These are phyloP conservation scores for Talaromyces sp. DNA, from an alignment of 2,329 filamentous ascomycete genomes.

Conservation along the genomic window DNA sequence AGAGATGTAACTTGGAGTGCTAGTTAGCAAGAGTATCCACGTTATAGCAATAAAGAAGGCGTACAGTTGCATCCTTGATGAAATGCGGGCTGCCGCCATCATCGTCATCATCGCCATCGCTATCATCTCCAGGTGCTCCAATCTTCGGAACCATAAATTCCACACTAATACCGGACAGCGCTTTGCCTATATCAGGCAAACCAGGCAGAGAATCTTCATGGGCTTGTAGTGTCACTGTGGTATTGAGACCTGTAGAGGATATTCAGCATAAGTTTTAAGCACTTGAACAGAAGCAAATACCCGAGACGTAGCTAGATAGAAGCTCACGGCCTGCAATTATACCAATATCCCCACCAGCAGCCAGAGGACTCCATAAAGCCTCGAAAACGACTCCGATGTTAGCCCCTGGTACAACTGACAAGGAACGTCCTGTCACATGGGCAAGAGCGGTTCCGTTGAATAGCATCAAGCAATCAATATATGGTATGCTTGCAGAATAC, in stretches of 20 bases:
- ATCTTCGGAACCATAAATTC: slow-evolving; percentile 70
- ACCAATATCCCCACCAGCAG: slow-evolving; percentile 59
- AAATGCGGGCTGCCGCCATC: slow-evolving; percentile 60
- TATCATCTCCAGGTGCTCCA: slow-evolving; percentile 50
- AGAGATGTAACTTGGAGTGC: slow-evolving; percentile 61
- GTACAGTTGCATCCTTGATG: slow-evolving; percentile 72
- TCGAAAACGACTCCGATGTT: slow-evolving; percentile 68
- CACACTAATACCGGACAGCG: slow-evolving; percentile 68
- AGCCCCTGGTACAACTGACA: slow-evolving; percentile 63
- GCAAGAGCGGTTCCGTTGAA: slow-evolving; percentile 72
- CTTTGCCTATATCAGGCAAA: slow-evolving; percentile 67
- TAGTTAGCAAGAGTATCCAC: slow-evolving; percentile 17
- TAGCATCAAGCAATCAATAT: slow-evolving; percentile 69
- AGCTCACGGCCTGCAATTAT: slow-evolving; percentile 65
- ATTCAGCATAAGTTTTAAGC: not conserved
- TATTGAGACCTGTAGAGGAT: slow-evolving; percentile 63
- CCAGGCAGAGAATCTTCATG: slow-evolving; percentile 71
- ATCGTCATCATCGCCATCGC: slow-evolving; percentile 37
- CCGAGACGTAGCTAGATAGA: slow-evolving; percentile 82
- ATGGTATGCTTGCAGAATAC: slow-evolving; percentile 80
- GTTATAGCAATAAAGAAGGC: slow-evolving; percentile 20
- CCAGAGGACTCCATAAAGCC: slow-evolving; percentile 70
- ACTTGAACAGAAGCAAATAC: slow-evolving; percentile 33
- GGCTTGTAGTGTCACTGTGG: slow-evolving; percentile 68
- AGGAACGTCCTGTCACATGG: slow-evolving; percentile 64